Conservation (phyloP, 176 grass and related monocot genomes). For the Triticum turgidum region DNA sequence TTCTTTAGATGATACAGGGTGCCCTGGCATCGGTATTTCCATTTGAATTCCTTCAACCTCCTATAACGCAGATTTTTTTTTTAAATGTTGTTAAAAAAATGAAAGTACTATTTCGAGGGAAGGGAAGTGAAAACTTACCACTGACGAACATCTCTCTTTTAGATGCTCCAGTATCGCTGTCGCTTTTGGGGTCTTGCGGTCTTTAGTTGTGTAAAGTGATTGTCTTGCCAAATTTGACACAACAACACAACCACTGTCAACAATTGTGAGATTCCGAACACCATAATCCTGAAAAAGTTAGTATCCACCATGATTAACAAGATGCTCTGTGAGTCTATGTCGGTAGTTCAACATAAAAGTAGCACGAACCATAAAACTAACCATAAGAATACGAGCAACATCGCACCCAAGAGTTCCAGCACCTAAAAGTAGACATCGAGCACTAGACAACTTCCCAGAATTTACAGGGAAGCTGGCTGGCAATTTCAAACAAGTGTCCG, state of each 20-base stretch:
- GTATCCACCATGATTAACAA: slow-evolving; percentile 18
- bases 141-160: slow-evolving; percentile 58
- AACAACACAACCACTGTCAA: slow-evolving; percentile 75
- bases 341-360: slow-evolving; percentile 26
- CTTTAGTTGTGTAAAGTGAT: slow-evolving; percentile 83
- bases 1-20: slow-evolving; percentile 75
- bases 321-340: slow-evolving; percentile 21
- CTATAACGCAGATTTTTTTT: slow-evolving; percentile 35
- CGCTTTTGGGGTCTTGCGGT: slow-evolving; percentile 61
- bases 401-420: slow-evolving; percentile 98
- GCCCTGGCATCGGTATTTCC: slow-evolving; percentile 95
- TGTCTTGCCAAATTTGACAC: slow-evolving; percentile 94
- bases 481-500: slow-evolving; percentile 42
- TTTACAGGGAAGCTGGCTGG: slow-evolving; percentile 39
- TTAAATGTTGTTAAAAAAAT: background rate
- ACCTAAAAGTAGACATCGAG: slow-evolving; percentile 77
- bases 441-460: slow-evolving; percentile 56
- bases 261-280: slow-evolving; percentile 73
- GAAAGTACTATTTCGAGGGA: background rate
- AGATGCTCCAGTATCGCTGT: slow-evolving; percentile 65
- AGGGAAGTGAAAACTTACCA: slow-evolving; percentile 46
- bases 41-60: slow-evolving; percentile 61
- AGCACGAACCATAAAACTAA: slow-evolving; percentile 30
- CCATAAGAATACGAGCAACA: slow-evolving; percentile 96
- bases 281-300: slow-evolving; percentile 74